Evolutionary conservation across 371 early-diverging fungal genomes (phyloP), one percentile per base, ranked within the genome.

Genomic region (Nematocida ironsii): DNA sequence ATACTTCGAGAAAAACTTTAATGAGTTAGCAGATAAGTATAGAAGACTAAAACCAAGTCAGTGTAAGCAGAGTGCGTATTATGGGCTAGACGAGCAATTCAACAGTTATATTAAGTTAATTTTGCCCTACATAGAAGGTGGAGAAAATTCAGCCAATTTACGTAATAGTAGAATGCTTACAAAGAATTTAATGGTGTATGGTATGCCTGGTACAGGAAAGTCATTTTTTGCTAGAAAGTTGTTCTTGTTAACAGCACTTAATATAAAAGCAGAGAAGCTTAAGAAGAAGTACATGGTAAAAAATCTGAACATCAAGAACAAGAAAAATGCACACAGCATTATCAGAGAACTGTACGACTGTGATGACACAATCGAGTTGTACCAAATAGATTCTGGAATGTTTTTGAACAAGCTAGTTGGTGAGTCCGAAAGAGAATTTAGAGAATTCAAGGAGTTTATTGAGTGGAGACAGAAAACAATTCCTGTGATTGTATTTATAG

Each of bases 171-270:
- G 25, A 61, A 39, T 64, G 64, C 64, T 60, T 73, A 3, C 47
- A 42, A 75, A 73, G 48, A 84, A 84, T 50, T 62, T 83, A 45
- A 27, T 86, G n/a, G 61, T 86, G 3, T 83, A 83, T 61, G 86
- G 86, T 18, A 66, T 72, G 47, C 84, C 86, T 20, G 86, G 86
- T 48, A 86, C 86, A 18, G 86, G 86, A 42, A 86, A 86, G 69
- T 84, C 86, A 5, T 67, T 76, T 23, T 84, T 84, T 76, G 82
- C 73, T 25, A 62, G 82, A 45, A 82, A 80, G 64, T 9, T 86
- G 0, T 62, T 69, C 47, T 66, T 75, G 60, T 25, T 66, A 40
- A 20, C 82, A 33, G 82, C 84, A 25, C 44, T 76, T 11, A 82
- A 82, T 45, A 69, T 84, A 39, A 44, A 54, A 18, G 81, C 62